Conservation (phyloP, 306 rosid species). For the Lathyrus tuberosus region DNA sequence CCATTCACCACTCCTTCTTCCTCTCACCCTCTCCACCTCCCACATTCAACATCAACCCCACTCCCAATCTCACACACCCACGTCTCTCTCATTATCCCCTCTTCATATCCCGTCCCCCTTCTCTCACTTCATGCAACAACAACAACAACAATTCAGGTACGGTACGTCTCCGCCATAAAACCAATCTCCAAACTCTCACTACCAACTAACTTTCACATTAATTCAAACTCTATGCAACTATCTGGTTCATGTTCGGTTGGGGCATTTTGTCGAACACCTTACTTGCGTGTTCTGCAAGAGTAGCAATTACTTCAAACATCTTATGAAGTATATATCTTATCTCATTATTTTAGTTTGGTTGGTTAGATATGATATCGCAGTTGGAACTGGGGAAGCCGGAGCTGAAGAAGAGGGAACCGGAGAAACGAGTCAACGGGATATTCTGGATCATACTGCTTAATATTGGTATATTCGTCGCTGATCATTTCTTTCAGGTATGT, state of each 20-base stretch:
- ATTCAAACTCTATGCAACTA: neutral
- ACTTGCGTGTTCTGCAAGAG: constrained; percentile 27
- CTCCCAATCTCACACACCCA: constrained; percentile 1
- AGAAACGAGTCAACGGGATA: constrained; percentile 78
- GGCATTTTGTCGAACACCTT: constrained; percentile 53
- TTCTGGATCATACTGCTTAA: constrained; percentile 87
- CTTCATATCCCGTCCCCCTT: constrained; percentile 30
- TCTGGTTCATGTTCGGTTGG: neutral
- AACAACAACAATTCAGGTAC: constrained; percentile 57
- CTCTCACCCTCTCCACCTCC: constrained; percentile 33
- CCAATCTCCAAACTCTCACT: no score
- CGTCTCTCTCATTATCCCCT: constrained; percentile 22
- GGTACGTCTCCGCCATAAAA: no score
- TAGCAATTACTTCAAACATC: neutral
- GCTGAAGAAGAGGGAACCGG: constrained; percentile 51
- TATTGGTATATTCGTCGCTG: constrained; percentile 74
- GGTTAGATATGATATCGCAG: constrained; percentile 71
- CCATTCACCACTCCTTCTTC: constrained; percentile 22
- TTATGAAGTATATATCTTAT: neutral
- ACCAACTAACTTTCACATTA: no score
- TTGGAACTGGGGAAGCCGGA: constrained; percentile 71
- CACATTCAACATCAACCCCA: constrained; percentile 16
- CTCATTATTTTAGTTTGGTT: constrained; percentile 18
- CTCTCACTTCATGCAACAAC: constrained; percentile 47
- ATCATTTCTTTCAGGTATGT: constrained; percentile 76